Base-by-base conservation (phyloP, 805 yeast species). In the Yamadazyma takamatsuzukensis region DNA sequence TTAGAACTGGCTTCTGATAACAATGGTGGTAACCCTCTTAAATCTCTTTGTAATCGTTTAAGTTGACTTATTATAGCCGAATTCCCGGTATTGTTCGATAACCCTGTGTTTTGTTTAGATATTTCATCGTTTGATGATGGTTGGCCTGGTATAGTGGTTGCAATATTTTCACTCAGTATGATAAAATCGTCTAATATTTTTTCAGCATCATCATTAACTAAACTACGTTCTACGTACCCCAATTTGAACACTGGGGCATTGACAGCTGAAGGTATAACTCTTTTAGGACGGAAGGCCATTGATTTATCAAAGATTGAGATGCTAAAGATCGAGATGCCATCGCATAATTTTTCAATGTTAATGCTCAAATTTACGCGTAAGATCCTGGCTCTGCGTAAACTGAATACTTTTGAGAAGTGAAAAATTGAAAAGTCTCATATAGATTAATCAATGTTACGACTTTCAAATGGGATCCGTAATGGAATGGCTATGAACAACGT, bases 21-120 rank as follows among this genome's bases (percentile, higher is more conserved):
- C 9, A 58, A 47, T 22, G 95, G 94, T 7, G 94, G 90, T 37
- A 85, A 68, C 1, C 95, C 95, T 44, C 87, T 68, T 44, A 84
- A 72, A 42, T 82, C 86, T 59, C 95, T 72, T 51, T 81, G 90
- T 25, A 83, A 64, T 53, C 95, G 71, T 47, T 68, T 72, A 47
- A 85, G 64, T 61, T 84, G 95, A 37, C 83, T 67, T 40, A 66
- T 47, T 13, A 72, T 64, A 17, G 74, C 67, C 51, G 47, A 40
- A 39, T 48, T 54, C 2, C 65, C 63, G 4, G 54, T 42, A 12
- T 43, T 43, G 21, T 51, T 54, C 18, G 64, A 54, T 40, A 64
- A 49, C 1, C 69, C 68, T 2, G 59, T 55, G 17, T 34, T 44
- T 11, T 59, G 48, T 23, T 56, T 55, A 15, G 49, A 46, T 29